These are phyloP conservation scores for Lepidium sativum DNA, from an alignment of 345 rosid genomes.

Conservation along the genomic window DNA sequence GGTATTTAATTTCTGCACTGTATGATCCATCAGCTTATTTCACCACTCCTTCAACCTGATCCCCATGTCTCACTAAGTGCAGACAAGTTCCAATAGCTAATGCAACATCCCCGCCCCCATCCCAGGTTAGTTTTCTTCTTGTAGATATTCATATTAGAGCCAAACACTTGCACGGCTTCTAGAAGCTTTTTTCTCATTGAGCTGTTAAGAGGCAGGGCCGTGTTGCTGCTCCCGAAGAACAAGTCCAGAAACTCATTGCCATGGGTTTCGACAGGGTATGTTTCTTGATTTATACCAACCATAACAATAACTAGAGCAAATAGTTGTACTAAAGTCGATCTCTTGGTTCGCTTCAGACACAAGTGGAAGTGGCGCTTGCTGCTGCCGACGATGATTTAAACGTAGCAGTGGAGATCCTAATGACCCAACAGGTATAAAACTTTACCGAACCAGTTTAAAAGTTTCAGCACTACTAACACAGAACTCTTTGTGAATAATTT, in stretches of 20 bases:
- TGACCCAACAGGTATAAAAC: constrained; percentile 72
- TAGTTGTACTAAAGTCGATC: background rate
- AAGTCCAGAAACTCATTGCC: constrained; percentile 69
- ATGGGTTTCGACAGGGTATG: constrained; percentile 94
- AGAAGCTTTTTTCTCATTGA: background rate
- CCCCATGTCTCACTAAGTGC: background rate
- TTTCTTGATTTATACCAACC: constrained; percentile 1
- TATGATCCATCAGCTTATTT: background rate
- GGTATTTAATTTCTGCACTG: constrained; percentile 24
- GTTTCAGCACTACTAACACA: background rate
- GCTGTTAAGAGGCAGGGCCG: constrained; percentile 32
- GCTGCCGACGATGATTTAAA: constrained; percentile 89
- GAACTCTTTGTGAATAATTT: background rate
- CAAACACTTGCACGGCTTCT: background rate
- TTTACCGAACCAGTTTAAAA: background rate
- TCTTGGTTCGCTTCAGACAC: constrained; percentile 51
- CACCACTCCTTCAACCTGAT: background rate
- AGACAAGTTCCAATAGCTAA: constrained; percentile 24
- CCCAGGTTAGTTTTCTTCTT: constrained; percentile 37
- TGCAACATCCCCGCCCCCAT: constrained; percentile 23
- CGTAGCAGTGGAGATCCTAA: constrained; percentile 88
- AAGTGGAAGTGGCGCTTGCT: constrained; percentile 90
- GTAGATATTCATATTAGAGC: background rate
- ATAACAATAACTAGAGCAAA: background rate
- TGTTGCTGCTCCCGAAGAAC: constrained; percentile 47